Conservation (phyloP, 306 rosid species). For the Sphenostylis stenocarpa region DNA sequence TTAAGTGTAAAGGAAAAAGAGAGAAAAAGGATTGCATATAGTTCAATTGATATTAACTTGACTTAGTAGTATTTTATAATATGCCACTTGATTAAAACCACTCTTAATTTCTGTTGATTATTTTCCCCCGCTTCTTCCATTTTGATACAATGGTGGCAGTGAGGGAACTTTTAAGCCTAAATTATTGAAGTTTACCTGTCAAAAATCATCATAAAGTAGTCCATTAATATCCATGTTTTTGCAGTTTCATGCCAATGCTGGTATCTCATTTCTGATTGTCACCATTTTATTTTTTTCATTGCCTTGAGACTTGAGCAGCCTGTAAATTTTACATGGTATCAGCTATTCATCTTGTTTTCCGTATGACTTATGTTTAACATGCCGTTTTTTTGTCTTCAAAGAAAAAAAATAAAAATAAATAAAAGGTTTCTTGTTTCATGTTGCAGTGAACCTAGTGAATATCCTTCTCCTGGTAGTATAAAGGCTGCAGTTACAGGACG, state of each 20-base stretch:
- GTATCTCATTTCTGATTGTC: background rate
- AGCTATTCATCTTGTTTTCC: background rate
- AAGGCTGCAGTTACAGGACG: conserved; percentile 25
- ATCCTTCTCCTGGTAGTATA: conserved; percentile 33
- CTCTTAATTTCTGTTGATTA: no score
- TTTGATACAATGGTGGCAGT: background rate
- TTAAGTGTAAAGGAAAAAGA: background rate
- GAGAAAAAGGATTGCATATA: background rate
- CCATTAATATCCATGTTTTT: background rate
- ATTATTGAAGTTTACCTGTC: background rate
- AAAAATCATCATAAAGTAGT: background rate
- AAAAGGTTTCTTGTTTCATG: conserved; percentile 1
- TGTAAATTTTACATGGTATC: background rate
- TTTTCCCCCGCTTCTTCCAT: background rate
- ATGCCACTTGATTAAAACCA: no score
- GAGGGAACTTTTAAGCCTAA: background rate
- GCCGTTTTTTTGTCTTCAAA: background rate
- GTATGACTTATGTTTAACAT: background rate
- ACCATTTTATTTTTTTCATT: background rate
- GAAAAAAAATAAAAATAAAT: no score
- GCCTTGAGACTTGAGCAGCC: background rate
- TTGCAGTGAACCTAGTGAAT: conserved; percentile 39
- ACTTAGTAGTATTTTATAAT: no score
- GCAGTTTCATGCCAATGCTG: conserved; percentile 1
- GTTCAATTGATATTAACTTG: background rate